Percentiles rank a stretch among this genome's conserved stretches.
phyloP scores from a whole-genome alignment of 176 grass and related monocot genomes.

The Oryza australiensis region DNA sequence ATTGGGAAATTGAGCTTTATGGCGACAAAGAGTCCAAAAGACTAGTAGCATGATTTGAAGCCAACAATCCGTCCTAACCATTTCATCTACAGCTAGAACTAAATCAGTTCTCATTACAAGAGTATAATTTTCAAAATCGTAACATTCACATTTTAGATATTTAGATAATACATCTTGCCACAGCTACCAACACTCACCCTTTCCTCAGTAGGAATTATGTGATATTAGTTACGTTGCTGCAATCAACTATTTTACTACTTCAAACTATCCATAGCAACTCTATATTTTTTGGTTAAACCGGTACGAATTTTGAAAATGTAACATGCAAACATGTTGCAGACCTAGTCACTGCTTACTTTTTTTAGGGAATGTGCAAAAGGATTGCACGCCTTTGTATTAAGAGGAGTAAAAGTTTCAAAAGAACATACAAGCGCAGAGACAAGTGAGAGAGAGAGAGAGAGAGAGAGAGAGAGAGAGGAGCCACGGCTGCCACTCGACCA shows the following conservation, averaged over 20 bases:
- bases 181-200: background rate
- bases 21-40: background rate
- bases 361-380: no score
- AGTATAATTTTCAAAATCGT: background rate
- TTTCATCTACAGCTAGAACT: slow-evolving; percentile 9
- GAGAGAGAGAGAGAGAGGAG: no score
- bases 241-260: background rate
- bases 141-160: background rate
- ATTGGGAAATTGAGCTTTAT: background rate
- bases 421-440: no score
- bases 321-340: background rate
- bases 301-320: background rate
- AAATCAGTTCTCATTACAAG: background rate
- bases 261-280: background rate
- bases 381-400: no score
- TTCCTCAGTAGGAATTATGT: background rate
- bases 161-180: slow-evolving; percentile 14
- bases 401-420: no score
- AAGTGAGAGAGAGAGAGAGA: no score
- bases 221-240: background rate
- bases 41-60: background rate
- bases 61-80: background rate
- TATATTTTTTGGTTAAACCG: background rate
- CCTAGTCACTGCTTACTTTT: background rate
- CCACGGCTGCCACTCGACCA: no score